Evolutionary conservation across 352 stramenopile species (phyloP).

Genomic region (Ophiocytium majus): DNA sequence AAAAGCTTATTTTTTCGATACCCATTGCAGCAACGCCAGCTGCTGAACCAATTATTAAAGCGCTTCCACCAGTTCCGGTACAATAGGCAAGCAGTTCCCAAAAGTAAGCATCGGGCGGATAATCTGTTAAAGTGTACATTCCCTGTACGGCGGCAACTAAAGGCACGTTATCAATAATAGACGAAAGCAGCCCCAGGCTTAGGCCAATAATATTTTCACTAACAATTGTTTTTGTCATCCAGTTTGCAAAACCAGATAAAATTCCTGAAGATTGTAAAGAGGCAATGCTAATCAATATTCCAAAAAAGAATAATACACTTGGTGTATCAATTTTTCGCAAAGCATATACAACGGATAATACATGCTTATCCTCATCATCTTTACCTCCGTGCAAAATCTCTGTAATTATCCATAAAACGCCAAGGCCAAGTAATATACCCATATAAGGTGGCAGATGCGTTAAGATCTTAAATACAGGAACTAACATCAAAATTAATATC

Average conservation of each 20-base stretch:
- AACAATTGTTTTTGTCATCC: conserved; percentile 67
- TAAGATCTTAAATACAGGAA: conserved; percentile 70
- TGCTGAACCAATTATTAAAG: conserved; percentile 71
- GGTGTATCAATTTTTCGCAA: conserved; percentile 68
- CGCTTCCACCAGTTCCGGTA: conserved; percentile 70
- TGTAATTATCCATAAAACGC: conserved; percentile 71
- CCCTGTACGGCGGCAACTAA: conserved; percentile 72
- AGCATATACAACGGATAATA: conserved; percentile 60
- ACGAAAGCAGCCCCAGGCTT: conserved; percentile 69
- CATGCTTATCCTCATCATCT: conserved; percentile 62
- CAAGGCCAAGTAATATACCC: conserved; percentile 71
- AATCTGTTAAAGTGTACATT: conserved; percentile 72
- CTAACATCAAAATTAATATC: conserved; percentile 64
- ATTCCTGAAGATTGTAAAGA: conserved; percentile 70
- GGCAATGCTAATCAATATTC: conserved; percentile 73
- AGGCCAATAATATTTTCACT: conserved; percentile 72
- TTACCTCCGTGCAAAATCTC: conserved; percentile 73
- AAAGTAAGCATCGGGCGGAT: conserved; percentile 68
- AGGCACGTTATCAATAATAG: conserved; percentile 74
- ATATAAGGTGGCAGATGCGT: conserved; percentile 72
- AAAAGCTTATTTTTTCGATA: conserved; percentile 74
- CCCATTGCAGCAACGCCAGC: conserved; percentile 73
- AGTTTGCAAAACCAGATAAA: conserved; percentile 66
- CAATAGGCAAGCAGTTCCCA: conserved; percentile 75
- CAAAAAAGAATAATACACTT: conserved; percentile 74